Conservation (phyloP, 2,329 filamentous ascomycete species). For the Capronia americana region DNA sequence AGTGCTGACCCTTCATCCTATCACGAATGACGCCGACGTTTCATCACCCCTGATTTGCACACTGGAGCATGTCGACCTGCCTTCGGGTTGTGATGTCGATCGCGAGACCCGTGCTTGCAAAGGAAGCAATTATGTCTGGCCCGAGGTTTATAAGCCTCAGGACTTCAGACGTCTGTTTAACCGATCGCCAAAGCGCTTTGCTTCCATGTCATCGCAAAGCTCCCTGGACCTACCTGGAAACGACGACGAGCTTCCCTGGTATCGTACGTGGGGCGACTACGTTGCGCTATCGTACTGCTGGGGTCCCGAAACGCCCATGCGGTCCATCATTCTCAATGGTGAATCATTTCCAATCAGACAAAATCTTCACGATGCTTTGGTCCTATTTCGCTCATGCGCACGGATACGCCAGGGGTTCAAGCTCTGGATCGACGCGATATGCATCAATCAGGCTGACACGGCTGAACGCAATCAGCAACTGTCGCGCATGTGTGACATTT, state of each 20-base stretch:
- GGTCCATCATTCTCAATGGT: neutral
- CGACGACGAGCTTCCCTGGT: neutral
- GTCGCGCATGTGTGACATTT: neutral
- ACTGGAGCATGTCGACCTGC: too few species aligned
- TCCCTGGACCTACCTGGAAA: too few species aligned
- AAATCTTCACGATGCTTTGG: neutral
- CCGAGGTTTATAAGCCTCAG: too few species aligned
- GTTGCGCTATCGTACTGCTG: neutral
- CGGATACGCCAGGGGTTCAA: neutral
- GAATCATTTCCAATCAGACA: neutral
- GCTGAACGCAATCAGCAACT: neutral
- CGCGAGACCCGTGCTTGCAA: too few species aligned
- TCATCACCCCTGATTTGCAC: too few species aligned
- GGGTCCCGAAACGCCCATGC: neutral
- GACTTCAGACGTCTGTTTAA: too few species aligned
- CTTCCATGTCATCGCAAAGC: too few species aligned
- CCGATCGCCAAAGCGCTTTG: too few species aligned
- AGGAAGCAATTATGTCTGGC: too few species aligned
- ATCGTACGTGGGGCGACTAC: neutral
- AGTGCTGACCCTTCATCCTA: too few species aligned
- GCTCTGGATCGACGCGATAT: neutral
- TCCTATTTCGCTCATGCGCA: neutral
- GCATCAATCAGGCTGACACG: neutral
- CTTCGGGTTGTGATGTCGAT: too few species aligned
- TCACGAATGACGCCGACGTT: too few species aligned